Evolutionary conservation across 2,329 filamentous ascomycete species (phyloP).

Genomic region (Diaporthe helianthi): DNA sequence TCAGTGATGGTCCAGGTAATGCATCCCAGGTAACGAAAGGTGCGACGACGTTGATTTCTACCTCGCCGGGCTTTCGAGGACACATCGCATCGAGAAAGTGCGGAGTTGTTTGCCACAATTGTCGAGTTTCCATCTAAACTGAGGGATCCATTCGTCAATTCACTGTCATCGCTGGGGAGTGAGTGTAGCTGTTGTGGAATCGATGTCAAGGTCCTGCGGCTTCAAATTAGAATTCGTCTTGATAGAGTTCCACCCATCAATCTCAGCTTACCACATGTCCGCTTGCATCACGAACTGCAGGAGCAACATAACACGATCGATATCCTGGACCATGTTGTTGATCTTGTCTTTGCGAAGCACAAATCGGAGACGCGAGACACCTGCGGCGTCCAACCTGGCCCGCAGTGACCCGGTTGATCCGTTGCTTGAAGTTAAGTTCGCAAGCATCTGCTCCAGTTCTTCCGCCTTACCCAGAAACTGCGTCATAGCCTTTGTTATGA

Average conservation of each 20-base stretch:
- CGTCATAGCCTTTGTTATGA: not conserved
- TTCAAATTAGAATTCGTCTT: not conserved
- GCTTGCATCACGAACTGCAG: not conserved
- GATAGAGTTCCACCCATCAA: too few species aligned
- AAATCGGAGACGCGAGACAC: not conserved
- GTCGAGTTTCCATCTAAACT: not conserved
- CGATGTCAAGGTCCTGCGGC: not conserved
- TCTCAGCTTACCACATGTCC: not conserved
- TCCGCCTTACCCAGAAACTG: not conserved
- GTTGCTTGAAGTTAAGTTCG: not conserved
- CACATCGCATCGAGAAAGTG: not conserved
- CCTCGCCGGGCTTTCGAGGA: not conserved
- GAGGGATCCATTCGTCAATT: accelerated
- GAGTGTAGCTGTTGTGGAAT: not conserved
- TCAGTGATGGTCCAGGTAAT: not conserved
- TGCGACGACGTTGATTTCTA: not conserved
- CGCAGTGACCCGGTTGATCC: not conserved
- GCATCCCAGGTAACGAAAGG: not conserved
- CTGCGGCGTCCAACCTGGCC: not conserved
- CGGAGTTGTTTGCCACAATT: accelerated
- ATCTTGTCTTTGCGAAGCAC: not conserved
- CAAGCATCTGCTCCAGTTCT: not conserved
- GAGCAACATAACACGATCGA: not conserved
- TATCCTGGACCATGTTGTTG: not conserved
- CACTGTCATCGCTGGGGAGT: too few species aligned